Evolutionary conservation across 176 grass and related monocot species (phyloP).

Genomic region (Eragrostis curvula): DNA sequence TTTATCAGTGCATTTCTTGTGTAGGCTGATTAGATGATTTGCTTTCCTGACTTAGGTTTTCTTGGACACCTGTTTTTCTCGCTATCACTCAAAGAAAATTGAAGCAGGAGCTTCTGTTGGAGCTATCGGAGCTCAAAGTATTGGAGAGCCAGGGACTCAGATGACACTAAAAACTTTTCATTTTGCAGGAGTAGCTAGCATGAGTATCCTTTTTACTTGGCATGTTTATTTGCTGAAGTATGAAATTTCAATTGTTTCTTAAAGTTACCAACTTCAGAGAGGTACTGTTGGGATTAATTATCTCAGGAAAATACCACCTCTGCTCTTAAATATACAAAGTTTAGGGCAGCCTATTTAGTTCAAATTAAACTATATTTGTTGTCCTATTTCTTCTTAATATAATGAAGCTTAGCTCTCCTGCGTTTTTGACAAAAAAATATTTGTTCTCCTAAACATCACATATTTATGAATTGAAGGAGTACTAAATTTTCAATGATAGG

Average conservation of each 20-base stretch:
- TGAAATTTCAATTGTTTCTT: not conserved
- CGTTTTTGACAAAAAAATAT: no score
- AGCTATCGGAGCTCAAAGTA: constrained; percentile 98
- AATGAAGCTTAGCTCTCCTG: no score
- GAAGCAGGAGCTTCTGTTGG: constrained; percentile 92
- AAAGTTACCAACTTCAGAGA: constrained; percentile 3
- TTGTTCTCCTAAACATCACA: no score
- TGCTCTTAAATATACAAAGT: no score
- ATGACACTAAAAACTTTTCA: constrained; percentile 99
- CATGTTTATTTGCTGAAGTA: not conserved
- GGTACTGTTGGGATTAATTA: not conserved
- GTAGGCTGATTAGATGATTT: constrained; percentile 1
- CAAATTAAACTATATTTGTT: no score
- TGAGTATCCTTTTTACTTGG: constrained; percentile 83
- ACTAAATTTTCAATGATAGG: constrained; percentile 26
- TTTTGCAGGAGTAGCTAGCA: constrained; percentile 99
- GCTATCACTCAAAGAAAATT: constrained; percentile 83
- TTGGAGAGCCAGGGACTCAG: constrained; percentile 95
- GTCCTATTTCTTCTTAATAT: no score
- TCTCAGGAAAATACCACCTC: not conserved
- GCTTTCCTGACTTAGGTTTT: constrained; percentile 68
- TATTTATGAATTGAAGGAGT: no score
- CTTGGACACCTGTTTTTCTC: constrained; percentile 90
- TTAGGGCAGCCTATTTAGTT: no score
- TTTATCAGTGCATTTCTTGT: constrained; percentile 16